These are phyloP conservation scores for Magnolia changhungtana DNA, from an alignment of 164 flowering plant species.

Conservation along the genomic window DNA sequence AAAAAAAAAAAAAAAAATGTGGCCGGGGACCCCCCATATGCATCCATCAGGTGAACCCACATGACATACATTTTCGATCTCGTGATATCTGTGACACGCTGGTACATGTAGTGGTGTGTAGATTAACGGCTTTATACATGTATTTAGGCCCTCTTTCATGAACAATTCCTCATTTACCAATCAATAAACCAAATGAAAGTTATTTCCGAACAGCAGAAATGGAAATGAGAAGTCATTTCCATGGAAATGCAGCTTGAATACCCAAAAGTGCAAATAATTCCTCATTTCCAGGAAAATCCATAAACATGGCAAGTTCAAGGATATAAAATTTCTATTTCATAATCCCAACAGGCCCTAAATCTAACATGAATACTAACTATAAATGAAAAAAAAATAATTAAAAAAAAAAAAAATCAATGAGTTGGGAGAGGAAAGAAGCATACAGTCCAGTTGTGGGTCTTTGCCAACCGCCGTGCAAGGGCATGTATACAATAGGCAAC, in stretches of 20 bases:
- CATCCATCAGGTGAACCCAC: neutral
- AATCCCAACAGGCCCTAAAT: neutral
- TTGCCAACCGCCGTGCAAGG: slow-evolving; percentile 69
- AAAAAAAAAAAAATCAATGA: neutral
- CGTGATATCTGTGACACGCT: neutral
- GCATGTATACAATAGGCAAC: slow-evolving; percentile 91
- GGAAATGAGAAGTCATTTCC: too few species aligned
- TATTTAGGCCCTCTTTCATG: too few species aligned
- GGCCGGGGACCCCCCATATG: neutral
- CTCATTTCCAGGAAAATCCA: neutral
- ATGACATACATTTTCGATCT: too few species aligned
- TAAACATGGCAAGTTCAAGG: too few species aligned
- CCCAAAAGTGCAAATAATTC: neutral
- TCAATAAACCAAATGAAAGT: too few species aligned
- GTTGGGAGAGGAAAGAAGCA: slow-evolving; percentile 6
- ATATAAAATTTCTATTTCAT: too few species aligned
- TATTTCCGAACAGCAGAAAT: too few species aligned
- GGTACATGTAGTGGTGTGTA: neutral
- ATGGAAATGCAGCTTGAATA: too few species aligned
- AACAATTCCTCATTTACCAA: too few species aligned
- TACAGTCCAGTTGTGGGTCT: slow-evolving; percentile 98
- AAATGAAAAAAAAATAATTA: neutral
- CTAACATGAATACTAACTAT: neutral
- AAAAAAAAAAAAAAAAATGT: too few species aligned
- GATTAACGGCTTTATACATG: neutral